These are phyloP conservation scores for Avena atlantica DNA, from an alignment of 176 grass and related monocot species.

Conservation along the genomic window DNA sequence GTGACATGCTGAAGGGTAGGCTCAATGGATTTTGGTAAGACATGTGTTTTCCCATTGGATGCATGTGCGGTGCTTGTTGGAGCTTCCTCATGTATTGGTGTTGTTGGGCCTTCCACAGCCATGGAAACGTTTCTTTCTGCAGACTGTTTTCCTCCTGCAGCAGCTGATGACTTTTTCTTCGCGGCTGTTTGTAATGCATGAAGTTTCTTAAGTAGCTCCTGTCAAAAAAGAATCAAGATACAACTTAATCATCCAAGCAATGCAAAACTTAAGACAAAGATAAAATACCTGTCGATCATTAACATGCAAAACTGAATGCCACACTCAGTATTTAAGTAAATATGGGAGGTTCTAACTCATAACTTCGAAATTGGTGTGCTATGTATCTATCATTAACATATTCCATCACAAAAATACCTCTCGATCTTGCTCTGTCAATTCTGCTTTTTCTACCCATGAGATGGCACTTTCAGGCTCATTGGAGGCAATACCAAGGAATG, in stretches of 20 bases:
- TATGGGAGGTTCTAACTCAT: not conserved
- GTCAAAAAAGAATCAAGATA: conserved; percentile 3
- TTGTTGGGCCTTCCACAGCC: conserved; percentile 20
- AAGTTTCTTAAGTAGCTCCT: conserved; percentile 58
- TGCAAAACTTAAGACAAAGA: not conserved
- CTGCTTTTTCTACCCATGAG: conserved; percentile 57
- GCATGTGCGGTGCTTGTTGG: conserved; percentile 12
- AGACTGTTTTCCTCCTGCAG: conserved; percentile 29
- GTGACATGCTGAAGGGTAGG: conserved; percentile 34
- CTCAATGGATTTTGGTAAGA: conserved; percentile 44
- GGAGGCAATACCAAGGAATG: conserved; percentile 61
- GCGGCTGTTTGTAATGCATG: conserved; percentile 34
- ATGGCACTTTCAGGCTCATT: conserved; percentile 54
- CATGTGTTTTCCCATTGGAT: conserved; percentile 30
- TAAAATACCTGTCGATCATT: not conserved
- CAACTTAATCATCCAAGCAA: not conserved
- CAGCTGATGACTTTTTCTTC: conserved; percentile 35
- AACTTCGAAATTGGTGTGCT: not conserved
- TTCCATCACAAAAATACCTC: conserved; percentile 42
- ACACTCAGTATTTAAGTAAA: not conserved
- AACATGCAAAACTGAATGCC: not conserved
- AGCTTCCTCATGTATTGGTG: conserved; percentile 36
- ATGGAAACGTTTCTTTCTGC: conserved; percentile 28
- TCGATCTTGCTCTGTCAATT: conserved; percentile 46
- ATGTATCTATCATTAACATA: not conserved